Evolutionary conservation across 2,329 filamentous ascomycete genomes (phyloP).

Genomic region (Fusarium camptoceras): DNA sequence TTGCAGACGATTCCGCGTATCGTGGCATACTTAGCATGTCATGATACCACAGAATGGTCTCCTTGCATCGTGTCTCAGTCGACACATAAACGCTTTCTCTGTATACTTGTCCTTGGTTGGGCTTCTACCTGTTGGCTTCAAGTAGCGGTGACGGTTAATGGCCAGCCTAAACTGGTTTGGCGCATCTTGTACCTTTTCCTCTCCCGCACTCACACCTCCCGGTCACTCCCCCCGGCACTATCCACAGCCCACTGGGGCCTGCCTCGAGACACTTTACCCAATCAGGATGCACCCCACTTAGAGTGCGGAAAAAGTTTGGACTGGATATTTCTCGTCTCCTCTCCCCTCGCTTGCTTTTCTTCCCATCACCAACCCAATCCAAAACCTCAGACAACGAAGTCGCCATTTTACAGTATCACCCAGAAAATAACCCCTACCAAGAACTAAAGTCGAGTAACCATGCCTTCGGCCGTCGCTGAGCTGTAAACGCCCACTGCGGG

Average conservation of each 20-base stretch:
- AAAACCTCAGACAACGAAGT: conserved; percentile 72
- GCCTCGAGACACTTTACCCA: conserved; percentile 32
- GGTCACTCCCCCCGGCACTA: conserved; percentile 29
- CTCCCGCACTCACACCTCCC: conserved; percentile 28
- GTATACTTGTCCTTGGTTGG: conserved; percentile 31
- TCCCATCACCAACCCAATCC: conserved; percentile 51
- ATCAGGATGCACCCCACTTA: conserved; percentile 44
- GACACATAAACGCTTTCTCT: conserved; percentile 21
- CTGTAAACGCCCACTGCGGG: conserved; percentile 92
- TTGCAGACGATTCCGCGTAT: conserved; percentile 6
- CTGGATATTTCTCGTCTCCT: conserved; percentile 45
- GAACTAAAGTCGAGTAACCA: conserved; percentile 77
- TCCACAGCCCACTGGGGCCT: conserved; percentile 9
- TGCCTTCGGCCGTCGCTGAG: conserved; percentile 85
- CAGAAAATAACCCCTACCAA: conserved; percentile 54
- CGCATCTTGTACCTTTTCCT: conserved; percentile 19
- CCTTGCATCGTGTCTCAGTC: conserved; percentile 40
- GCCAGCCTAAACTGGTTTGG: conserved; percentile 35
- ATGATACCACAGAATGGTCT: conserved; percentile 18
- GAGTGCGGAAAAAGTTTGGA: conserved; percentile 46
- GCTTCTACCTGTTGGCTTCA: conserved; percentile 35
- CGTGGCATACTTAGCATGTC: not conserved
- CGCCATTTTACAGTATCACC: conserved; percentile 54
- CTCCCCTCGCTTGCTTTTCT: conserved; percentile 43
- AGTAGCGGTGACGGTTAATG: conserved; percentile 47